Evolutionary conservation across 1,284 basidiomycete species (phyloP).

Genomic region (Trichosporon faecale): DNA sequence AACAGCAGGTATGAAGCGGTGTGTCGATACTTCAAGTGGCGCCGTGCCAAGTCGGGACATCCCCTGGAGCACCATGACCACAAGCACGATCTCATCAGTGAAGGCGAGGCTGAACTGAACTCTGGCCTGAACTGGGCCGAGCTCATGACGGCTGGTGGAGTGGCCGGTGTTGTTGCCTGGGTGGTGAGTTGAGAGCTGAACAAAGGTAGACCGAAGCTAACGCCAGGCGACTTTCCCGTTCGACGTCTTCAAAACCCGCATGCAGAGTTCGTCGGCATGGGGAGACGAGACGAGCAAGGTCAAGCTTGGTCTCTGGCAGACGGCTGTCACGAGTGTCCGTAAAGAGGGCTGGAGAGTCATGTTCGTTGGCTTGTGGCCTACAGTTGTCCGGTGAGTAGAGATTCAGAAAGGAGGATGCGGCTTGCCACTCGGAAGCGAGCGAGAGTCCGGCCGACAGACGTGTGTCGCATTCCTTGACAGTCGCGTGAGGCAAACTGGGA

Average conservation of each 20-base stretch:
- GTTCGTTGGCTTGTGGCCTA: slow-evolving; percentile 70
- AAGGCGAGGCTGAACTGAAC: slow-evolving; percentile 56
- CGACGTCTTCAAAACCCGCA: slow-evolving; percentile 80
- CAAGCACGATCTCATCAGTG: slow-evolving; percentile 52
- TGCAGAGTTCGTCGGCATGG: slow-evolving; percentile 64
- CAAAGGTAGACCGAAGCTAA: neutral
- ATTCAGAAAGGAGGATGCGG: neutral
- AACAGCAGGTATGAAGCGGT: slow-evolving; percentile 65
- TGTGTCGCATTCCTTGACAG: neutral
- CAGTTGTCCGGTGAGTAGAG: slow-evolving; percentile 65
- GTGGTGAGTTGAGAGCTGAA: slow-evolving; percentile 37
- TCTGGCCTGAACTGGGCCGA: slow-evolving; percentile 59
- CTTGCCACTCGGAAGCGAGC: neutral
- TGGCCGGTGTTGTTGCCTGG: slow-evolving; percentile 62
- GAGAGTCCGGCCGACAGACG: neutral
- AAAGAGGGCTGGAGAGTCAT: slow-evolving; percentile 66
- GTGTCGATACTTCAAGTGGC: slow-evolving; percentile 59
- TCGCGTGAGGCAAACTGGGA: neutral
- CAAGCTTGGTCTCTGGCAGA: slow-evolving; percentile 11
- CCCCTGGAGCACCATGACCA: slow-evolving; percentile 14
- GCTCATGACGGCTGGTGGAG: slow-evolving; percentile 69
- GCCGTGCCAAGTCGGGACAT: slow-evolving; percentile 19
- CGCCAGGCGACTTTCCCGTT: slow-evolving; percentile 67
- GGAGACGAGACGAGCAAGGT: slow-evolving; percentile 56
- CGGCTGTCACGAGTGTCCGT: slow-evolving; percentile 56